A percentile compares a stretch with the other conserved stretches of the same genome.
Conservation (phyloP, 805 yeast genomes). For the Zygoascus ofunaensis region DNA sequence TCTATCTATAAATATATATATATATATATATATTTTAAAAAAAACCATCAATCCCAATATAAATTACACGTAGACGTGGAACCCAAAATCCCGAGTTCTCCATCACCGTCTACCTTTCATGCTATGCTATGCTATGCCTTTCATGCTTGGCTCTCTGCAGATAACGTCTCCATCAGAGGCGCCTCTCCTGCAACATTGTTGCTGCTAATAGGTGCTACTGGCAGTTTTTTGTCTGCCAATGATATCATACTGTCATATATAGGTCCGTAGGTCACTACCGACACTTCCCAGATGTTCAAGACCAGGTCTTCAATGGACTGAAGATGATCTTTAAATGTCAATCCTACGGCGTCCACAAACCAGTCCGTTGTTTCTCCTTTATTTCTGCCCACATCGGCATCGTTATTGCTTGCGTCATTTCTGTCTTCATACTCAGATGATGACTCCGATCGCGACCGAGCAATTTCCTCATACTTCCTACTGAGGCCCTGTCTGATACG, state of each 20-base stretch:
- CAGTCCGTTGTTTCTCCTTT: slow-evolving; percentile 8
- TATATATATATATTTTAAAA: too few relatives aligned
- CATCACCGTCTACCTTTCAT: too few relatives aligned
- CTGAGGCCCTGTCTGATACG: slow-evolving; percentile 14
- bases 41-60: too few relatives aligned
- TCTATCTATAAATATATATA: too few relatives aligned
- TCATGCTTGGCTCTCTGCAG: not conserved
- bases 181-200: not conserved
- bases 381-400: not conserved
- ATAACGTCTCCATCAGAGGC: not conserved
- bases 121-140: not conserved
- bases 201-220: not conserved
- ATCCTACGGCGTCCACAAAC: slow-evolving; percentile 6
- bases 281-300: slow-evolving; percentile 13
- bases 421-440: too few relatives aligned
- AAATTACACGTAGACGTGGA: too few relatives aligned
- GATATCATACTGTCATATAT: slow-evolving; percentile 11
- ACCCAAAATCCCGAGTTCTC: too few relatives aligned
- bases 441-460: too few relatives aligned
- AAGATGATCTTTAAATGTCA: not conserved
- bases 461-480: too few relatives aligned
- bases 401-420: not conserved
- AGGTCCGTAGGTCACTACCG: slow-evolving; percentile 15
- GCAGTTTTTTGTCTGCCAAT: not conserved
- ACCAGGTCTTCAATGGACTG: slow-evolving; percentile 10